Conservation (phyloP, 129 eudicot species). For the Tagetes erecta region DNA sequence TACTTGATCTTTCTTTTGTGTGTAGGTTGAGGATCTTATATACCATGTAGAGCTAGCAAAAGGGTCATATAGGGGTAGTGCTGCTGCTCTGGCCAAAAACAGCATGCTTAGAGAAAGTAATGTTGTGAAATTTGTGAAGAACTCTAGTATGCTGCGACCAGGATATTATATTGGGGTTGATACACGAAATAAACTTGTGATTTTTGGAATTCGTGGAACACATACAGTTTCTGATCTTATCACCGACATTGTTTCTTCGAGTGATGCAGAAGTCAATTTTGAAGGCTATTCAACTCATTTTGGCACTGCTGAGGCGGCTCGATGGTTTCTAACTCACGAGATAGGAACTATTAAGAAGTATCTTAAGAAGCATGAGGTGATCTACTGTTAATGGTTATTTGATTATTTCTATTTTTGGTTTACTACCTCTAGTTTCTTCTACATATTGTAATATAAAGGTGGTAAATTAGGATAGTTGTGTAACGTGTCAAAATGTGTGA, state of each 20-base stretch:
- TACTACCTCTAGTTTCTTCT: background rate
- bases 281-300: conserved; percentile 93
- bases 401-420: conserved; percentile 3
- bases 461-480: background rate
- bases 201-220: conserved; percentile 96
- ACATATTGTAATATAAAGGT: background rate
- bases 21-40: conserved; percentile 82
- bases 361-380: conserved; percentile 81
- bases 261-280: conserved; percentile 69
- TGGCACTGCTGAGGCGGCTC: conserved; percentile 96
- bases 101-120: conserved; percentile 94
- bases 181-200: conserved; percentile 67
- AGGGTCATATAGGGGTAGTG: conserved; percentile 68
- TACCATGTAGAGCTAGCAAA: conserved; percentile 87
- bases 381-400: background rate
- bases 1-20: background rate
- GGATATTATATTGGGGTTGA: conserved; percentile 88
- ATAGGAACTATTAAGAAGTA: conserved; percentile 69
- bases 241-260: conserved; percentile 82
- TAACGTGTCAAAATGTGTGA: background rate
- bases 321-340: conserved; percentile 91
- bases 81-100: conserved; percentile 63
- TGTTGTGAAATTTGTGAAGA: conserved; percentile 71
- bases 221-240: conserved; percentile 81
- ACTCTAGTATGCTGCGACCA: conserved; percentile 79